A percentile compares a stretch with the other conserved stretches of the same genome.
These are phyloP conservation scores for Heritiera littoralis DNA, from an alignment of 345 rosid genomes.

Conservation along the genomic window DNA sequence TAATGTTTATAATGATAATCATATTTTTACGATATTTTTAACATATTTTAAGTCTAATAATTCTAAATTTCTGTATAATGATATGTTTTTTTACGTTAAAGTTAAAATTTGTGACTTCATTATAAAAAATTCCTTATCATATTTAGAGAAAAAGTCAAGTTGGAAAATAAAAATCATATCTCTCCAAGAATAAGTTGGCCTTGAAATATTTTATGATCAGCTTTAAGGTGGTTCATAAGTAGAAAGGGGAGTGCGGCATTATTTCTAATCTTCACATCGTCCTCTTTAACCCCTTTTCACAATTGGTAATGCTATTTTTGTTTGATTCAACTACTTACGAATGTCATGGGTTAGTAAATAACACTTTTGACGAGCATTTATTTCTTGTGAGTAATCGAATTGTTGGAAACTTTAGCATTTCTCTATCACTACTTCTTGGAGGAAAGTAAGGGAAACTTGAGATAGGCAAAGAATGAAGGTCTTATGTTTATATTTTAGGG, in stretches of 20 bases:
- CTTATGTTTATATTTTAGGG: neutral
- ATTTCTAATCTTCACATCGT: neutral
- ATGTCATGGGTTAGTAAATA: neutral
- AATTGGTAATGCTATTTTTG: neutral
- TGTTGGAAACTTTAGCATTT: neutral
- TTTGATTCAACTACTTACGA: neutral
- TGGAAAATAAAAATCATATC: no score
- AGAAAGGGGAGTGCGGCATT: neutral
- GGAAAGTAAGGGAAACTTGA: neutral
- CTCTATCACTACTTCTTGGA: neutral
- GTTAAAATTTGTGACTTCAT: no score
- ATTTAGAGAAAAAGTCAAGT: neutral
- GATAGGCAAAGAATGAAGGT: neutral
- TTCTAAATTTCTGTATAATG: no score
- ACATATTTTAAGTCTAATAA: no score
- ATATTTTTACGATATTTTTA: no score
- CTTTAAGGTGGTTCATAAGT: no score
- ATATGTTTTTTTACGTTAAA: no score
- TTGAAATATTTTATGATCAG: neutral
- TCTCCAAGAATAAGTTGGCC: neutral
- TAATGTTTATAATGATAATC: no score
- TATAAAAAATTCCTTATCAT: neutral
- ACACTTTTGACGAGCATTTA: neutral
- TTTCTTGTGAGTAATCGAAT: neutral
- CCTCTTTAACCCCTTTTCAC: neutral